Evolutionary conservation across 2,329 filamentous ascomycete species (phyloP).

Genomic region (Penicillium brasilianum): DNA sequence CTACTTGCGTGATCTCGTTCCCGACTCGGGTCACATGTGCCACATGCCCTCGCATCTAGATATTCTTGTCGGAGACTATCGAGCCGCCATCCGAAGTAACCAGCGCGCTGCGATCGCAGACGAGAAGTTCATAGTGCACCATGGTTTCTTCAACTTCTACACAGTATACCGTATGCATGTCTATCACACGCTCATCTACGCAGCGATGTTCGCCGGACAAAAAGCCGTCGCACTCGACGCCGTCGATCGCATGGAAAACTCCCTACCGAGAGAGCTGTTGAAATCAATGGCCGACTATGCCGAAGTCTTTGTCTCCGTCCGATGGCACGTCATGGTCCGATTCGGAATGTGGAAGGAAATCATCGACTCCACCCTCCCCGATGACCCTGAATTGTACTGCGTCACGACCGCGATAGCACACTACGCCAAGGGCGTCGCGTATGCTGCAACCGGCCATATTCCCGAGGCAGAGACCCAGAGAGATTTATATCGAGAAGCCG

Average conservation of each 20-base stretch:
- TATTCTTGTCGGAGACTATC: constrained; percentile 73
- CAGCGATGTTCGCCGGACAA: constrained; percentile 76
- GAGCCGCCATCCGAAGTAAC: constrained; percentile 69
- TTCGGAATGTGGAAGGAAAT: constrained; percentile 76
- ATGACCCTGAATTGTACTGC: constrained; percentile 67
- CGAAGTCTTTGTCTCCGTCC: constrained; percentile 71
- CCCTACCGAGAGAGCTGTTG: constrained; percentile 67
- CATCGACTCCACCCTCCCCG: constrained; percentile 60
- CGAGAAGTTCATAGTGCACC: constrained; percentile 64
- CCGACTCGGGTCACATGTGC: constrained; percentile 71
- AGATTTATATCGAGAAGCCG: constrained; percentile 57
- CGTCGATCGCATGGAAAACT: constrained; percentile 62
- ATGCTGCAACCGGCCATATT: constrained; percentile 63
- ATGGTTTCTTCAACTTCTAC: constrained; percentile 72
- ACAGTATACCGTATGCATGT: constrained; percentile 76
- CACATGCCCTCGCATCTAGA: constrained; percentile 83
- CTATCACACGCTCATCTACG: constrained; percentile 76
- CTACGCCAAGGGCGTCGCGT: constrained; percentile 72
- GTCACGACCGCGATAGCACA: constrained; percentile 70
- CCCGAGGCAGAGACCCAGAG: constrained; percentile 60
- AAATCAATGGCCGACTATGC: constrained; percentile 82
- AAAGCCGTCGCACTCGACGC: constrained; percentile 67
- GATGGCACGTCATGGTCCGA: constrained; percentile 71
- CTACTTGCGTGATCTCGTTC: constrained; percentile 65
- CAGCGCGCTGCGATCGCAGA: constrained; percentile 69